These are phyloP conservation scores for Suhomyces yuchorum DNA, from an alignment of 1,139 yeast species.

Conservation along the genomic window DNA sequence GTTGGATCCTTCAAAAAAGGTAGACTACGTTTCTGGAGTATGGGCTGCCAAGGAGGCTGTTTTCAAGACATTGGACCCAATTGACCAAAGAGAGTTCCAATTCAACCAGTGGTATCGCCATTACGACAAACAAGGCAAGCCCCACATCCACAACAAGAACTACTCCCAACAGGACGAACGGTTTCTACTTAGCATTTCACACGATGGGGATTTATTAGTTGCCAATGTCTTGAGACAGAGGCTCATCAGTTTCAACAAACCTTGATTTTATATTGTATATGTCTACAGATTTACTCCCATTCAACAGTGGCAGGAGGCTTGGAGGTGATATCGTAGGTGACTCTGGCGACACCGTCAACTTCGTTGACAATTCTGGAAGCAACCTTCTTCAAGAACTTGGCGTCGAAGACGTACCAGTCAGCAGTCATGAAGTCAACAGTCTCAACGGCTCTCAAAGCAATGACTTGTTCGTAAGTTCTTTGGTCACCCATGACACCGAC, in stretches of 20 bases:
- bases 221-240: constrained; percentile 53
- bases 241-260: constrained; percentile 3
- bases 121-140: constrained; percentile 42
- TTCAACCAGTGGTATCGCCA: constrained; percentile 65
- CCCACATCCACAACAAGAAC: constrained; percentile 35
- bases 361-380: constrained; percentile 97
- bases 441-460: constrained; percentile 97
- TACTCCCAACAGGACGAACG: constrained; percentile 40
- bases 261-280: background rate
- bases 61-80: constrained; percentile 56
- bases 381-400: constrained; percentile 86
- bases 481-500: constrained; percentile 99
- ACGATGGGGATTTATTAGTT: constrained; percentile 59
- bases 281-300: constrained; percentile 70
- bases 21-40: constrained; percentile 51
- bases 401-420: constrained; percentile 96
- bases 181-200: constrained; percentile 60
- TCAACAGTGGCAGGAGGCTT: constrained; percentile 99
- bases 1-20: constrained; percentile 26
- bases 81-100: constrained; percentile 52
- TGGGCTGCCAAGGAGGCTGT: constrained; percentile 84
- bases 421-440: constrained; percentile 99
- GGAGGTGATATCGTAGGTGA: constrained; percentile 96
- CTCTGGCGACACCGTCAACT: constrained; percentile 98
- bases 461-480: constrained; percentile 98